phyloP scores from a whole-genome alignment of 2,329 filamentous ascomycete species.

The Clarireedia sp. region DNA sequence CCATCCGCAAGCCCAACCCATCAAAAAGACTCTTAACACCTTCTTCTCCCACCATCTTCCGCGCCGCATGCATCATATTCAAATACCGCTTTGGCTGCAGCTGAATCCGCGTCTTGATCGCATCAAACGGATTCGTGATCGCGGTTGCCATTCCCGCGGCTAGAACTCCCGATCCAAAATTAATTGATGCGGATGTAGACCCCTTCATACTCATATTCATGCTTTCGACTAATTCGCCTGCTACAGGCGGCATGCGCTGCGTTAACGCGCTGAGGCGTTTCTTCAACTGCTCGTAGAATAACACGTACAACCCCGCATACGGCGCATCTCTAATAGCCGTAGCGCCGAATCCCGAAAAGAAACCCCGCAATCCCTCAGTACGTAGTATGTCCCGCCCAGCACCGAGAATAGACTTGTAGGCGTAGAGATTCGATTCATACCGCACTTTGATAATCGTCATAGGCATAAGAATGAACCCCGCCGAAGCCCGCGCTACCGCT shows the following conservation, averaged over 20 bases:
- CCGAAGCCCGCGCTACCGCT: conserved; percentile 73
- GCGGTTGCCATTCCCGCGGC: conserved; percentile 78
- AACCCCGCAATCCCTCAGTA: conserved; percentile 68
- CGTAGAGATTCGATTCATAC: conserved; percentile 82
- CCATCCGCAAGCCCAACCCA: conserved; percentile 78
- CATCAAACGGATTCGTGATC: conserved; percentile 93
- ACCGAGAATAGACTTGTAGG: conserved; percentile 66
- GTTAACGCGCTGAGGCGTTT: conserved; percentile 39
- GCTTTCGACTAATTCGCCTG: conserved; percentile 13
- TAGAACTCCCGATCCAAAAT: conserved; percentile 74
- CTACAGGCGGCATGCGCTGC: conserved; percentile 18
- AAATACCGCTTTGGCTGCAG: conserved; percentile 74
- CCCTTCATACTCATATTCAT: conserved; percentile 20
- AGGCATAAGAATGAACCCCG: conserved; percentile 89
- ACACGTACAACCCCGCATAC: conserved; percentile 88
- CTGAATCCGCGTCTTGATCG: conserved; percentile 90
- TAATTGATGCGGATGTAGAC: conserved; percentile 56
- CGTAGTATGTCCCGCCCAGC: conserved; percentile 69
- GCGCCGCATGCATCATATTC: conserved; percentile 72
- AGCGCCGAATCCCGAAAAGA: conserved; percentile 90
- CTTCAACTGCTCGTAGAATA: conserved; percentile 87
- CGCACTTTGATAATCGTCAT: conserved; percentile 95
- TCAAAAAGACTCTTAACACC: conserved; percentile 75
- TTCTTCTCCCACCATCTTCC: conserved; percentile 74
- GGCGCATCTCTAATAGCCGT: conserved; percentile 93